These are phyloP conservation scores for Capsella bursapastoris DNA, from an alignment of 345 rosid species.

Conservation along the genomic window DNA sequence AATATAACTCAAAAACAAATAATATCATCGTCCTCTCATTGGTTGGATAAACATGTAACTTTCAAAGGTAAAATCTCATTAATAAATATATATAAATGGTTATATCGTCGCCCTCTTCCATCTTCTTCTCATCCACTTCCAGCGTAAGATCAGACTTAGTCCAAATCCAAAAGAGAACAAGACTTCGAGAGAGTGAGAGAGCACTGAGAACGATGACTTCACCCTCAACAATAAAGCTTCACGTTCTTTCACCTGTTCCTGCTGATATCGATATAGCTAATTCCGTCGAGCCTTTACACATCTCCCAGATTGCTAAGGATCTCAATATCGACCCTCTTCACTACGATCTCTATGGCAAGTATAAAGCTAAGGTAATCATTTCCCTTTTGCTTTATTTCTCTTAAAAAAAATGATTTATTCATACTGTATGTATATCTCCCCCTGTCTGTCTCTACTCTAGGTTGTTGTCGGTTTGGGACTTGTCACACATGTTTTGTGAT, in stretches of 20 bases:
- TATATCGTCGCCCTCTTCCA: conserved; percentile 17
- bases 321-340: conserved; percentile 70
- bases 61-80: too few species aligned
- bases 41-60: too few species aligned
- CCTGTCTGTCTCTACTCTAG: conserved; percentile 7
- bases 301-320: conserved; percentile 80
- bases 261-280: conserved; percentile 96
- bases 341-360: conserved; percentile 93
- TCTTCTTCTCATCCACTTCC: background rate
- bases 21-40: too few species aligned
- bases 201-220: conserved; percentile 48
- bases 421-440: background rate
- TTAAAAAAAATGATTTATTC: background rate
- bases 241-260: conserved; percentile 88
- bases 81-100: too few species aligned
- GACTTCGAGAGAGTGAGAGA: background rate
- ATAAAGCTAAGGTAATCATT: conserved; percentile 86
- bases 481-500: conserved; percentile 5
- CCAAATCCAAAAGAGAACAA: background rate
- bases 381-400: background rate
- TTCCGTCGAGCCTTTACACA: conserved; percentile 82
- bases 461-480: conserved; percentile 10
- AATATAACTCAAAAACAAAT: too few species aligned
- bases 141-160: background rate
- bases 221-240: conserved; percentile 64